Evolutionary conservation across 164 flowering plant species (phyloP), one percentile per base, ranked within the genome.

Genomic region (Macadamia integrifolia): DNA sequence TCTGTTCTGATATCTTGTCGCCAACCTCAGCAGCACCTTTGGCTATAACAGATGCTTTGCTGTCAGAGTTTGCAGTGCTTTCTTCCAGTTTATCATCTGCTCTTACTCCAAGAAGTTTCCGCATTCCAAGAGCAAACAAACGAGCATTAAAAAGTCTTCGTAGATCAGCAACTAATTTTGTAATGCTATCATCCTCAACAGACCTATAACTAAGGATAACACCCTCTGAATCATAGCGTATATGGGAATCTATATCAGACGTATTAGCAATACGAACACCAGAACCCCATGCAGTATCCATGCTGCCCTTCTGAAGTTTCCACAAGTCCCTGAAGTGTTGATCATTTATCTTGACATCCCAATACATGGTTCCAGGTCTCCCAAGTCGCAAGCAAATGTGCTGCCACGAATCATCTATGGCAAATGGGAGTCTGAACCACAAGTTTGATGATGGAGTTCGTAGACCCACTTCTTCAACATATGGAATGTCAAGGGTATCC

Each of bases 331-430:
- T 83, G 69, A 91, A 92, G 74, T 95, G 92, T 67, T 87, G 91
- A 70, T 95, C 99, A 77, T 77, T 86, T 62, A 95, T 92, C 78
- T 95, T 95, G 56, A 95, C 98, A 83, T 92, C 97, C 99, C 99
- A 95, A 72, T 75, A 80, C 95, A 89, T 82, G 80, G 86, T 91
- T 77, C 98, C 99, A 60, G 98, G 98, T 78, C 83, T 82, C 58
- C 99, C 99, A 77, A 92, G 94, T 64, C 92, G 83, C 81, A 95
- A 80, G 80, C 98, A 92, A 69, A 92, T 86, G 62, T 85, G 83
- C 67, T 83, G 86, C 99, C 98, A 92, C 31, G 96, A 83, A 76
- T 84, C 84, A 32, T 84, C 90, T 70, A 78, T 80, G 7, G 86
- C 81, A 78, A 84, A 88, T 65, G 99, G 98, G 48, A 89, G 83